Conservation (phyloP, 2,329 filamentous ascomycete genomes). For the Aspergillus versicolor region DNA sequence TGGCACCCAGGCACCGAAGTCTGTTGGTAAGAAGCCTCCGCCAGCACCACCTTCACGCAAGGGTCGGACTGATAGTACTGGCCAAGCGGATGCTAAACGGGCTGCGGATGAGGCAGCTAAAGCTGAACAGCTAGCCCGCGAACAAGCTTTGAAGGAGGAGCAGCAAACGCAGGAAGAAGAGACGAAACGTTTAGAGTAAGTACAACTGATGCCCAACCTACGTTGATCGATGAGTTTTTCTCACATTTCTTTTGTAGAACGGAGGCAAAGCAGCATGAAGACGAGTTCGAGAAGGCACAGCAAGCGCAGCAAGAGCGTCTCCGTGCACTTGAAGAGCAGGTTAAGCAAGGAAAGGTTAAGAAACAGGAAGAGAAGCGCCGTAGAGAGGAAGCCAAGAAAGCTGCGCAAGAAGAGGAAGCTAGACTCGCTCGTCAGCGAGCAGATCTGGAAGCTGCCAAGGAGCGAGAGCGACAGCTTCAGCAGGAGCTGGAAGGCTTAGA, state of each 20-base stretch:
- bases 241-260: constrained; percentile 54
- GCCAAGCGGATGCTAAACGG: constrained; percentile 58
- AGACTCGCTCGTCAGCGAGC: constrained; percentile 81
- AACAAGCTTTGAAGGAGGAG: constrained; percentile 59
- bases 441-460: constrained; percentile 87
- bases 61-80: constrained; percentile 54
- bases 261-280: constrained; percentile 71
- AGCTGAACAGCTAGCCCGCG: constrained; percentile 59
- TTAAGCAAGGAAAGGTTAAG: constrained; percentile 87
- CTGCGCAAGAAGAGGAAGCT: constrained; percentile 84
- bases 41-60: constrained; percentile 72
- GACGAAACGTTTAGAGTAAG: constrained; percentile 79
- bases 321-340: constrained; percentile 88
- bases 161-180: constrained; percentile 74
- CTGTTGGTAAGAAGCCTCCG: constrained; percentile 67
- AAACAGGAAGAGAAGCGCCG: constrained; percentile 94
- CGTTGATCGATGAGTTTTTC: background rate
- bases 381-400: constrained; percentile 83
- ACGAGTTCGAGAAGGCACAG: constrained; percentile 75
- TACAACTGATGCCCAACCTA: constrained; percentile 28
- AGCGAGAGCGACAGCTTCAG: constrained; percentile 86
- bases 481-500: constrained; percentile 78
- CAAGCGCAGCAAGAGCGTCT: constrained; percentile 79
- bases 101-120: constrained; percentile 61
- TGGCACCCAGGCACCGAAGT: constrained; percentile 57